Evolutionary conservation across 2,329 filamentous ascomycete species (phyloP).

Genomic region (Pseudogymnoascus destructans): DNA sequence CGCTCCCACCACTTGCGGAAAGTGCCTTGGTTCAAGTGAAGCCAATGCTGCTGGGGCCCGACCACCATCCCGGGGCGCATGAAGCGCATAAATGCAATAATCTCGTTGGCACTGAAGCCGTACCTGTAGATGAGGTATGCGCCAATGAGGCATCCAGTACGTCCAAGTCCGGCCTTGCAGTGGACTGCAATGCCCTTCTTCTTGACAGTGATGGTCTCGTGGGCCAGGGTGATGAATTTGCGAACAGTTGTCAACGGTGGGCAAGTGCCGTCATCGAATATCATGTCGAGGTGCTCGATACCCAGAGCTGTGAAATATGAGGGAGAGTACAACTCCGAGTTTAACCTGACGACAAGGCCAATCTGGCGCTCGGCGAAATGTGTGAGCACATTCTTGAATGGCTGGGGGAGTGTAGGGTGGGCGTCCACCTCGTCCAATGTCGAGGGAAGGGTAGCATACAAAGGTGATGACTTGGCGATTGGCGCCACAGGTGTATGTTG

Average conservation of each 20-base stretch:
- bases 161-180: conserved; percentile 92
- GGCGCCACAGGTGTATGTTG: conserved; percentile 66
- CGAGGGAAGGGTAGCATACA: conserved; percentile 62
- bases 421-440: conserved; percentile 60
- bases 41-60: conserved; percentile 95
- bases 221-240: conserved; percentile 87
- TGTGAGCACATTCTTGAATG: conserved; percentile 90
- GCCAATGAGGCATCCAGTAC: conserved; percentile 91
- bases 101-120: conserved; percentile 92
- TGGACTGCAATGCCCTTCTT: conserved; percentile 93
- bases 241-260: conserved; percentile 78
- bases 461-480: conserved; percentile 58
- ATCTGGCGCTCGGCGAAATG: conserved; percentile 84
- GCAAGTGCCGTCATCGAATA: conserved; percentile 97
- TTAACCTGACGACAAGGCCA: conserved; percentile 85
- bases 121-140: conserved; percentile 96
- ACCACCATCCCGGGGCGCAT: conserved; percentile 99
- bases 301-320: conserved; percentile 95
- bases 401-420: conserved; percentile 58
- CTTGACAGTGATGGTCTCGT: conserved; percentile 83
- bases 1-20: conserved; percentile 98
- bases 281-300: conserved; percentile 97
- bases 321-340: conserved; percentile 89
- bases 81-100: conserved; percentile 97
- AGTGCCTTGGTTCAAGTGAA: conserved; percentile 88